Base-by-base conservation (phyloP, 1,284 basidiomycete genomes). In the Ceratobasidium sp. region DNA sequence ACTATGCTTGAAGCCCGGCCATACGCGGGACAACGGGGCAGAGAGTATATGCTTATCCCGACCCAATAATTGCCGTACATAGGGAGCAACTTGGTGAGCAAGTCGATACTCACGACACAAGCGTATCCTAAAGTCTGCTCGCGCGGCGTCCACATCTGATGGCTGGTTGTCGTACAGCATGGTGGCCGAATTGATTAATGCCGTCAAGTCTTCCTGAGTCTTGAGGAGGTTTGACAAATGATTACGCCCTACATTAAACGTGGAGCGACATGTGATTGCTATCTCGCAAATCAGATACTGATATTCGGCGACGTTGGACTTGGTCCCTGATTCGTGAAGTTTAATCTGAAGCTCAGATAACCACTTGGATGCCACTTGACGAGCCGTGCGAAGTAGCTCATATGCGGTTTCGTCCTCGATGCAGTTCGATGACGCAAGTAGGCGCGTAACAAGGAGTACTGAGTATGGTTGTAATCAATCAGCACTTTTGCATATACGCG, bases 241-340 rank as follows among this genome's bases (percentile, higher is more conserved):
- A 3, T 34, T n/a, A 4, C 35, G 27, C 49, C 77, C 78, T 3
- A 81, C 78, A 69, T 81, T 77, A 53, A 76, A 84, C 0, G 82
- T 83, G 1, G 75, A 74, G 15, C 79, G 75, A 73, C 83, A 84
- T 6, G 77, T 77, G 1, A 75, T 75, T 0, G 80, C 80, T 42
- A 78, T 76, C 31, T 79, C 77, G 58, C 77, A 78, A 27, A 81
- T 60, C 4, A 75, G 75, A 6, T 55, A 64, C 64, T 75, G 77
- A 38, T 78, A 43, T 5, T 76, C 74, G 3, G 71, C 50, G 17
- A 69, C 68, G 13, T 72, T 54, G 3, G 55, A 42, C 15, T 78
- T 77, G 10, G 73, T 74, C 1, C 25, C 17, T 8, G 69, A 54
- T 5, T 68, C 53, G 13, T 76, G 73, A 8, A 80, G 64, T 38